Base-by-base conservation (phyloP, 129 eudicot genomes). In the Flaveria brownii region DNA sequence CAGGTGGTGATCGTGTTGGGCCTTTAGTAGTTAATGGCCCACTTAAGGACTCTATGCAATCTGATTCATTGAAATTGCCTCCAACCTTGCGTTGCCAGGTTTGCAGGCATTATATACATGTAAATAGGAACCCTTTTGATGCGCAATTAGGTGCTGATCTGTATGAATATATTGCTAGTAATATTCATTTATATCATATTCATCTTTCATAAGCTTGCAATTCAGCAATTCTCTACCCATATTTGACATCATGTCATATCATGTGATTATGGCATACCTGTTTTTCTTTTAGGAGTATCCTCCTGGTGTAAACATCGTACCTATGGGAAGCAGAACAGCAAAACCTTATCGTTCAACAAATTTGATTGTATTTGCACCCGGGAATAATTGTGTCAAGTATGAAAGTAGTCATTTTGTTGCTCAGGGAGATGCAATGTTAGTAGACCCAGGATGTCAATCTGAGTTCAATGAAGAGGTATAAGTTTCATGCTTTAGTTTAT, bases 401-500 rank as follows among this genome's bases (percentile, higher is more conserved):
- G 72, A 45, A 66, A 68, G 59, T 79, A 70, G 77, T 70, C 4
- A 55, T 64, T 88, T 85, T 85, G 77, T 89, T 79, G 90, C 90
- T 70, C 79, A 81, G 65, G 98, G 96, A 65, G 98, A 94, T 81
- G 98, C 97, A 69, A 78, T 94, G 77, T 89, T 94, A 76, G 72
- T 94, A 33, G 98, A 94, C 82, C 98, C 98, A 66, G 97, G 98
- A 26, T 94, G 98, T 83, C 88, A 68, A 42, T 83, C 92, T 54
- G 84, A 81, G 69, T 80, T 81, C 65, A 89, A 84, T 68, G 36
- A 72, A 71, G 89, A 94, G 98, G 98, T 94, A 87, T 2, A 65
- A 4, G 52, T 20, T 52, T 41, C 36, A 30, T 30, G 36, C 36
- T 30, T 30, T 3, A 30, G 43, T 1, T 51, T 55, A 80, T 71